phyloP scores from a whole-genome alignment of 163 green algal species.

The Scenedesmus sp. region DNA sequence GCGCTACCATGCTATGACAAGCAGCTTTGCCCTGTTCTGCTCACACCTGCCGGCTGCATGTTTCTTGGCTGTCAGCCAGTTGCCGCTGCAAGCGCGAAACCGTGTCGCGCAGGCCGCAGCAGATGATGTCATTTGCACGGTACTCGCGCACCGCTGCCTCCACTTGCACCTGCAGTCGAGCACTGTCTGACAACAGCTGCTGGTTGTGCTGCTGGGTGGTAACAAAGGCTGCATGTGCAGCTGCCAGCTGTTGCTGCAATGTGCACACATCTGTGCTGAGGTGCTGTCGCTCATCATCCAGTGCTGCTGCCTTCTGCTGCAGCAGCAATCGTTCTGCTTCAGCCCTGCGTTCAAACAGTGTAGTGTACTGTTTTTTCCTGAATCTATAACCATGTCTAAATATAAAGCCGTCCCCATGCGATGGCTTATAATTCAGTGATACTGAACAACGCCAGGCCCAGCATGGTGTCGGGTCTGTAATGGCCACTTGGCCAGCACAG shows the following conservation, averaged over 20 bases:
- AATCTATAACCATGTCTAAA: no score
- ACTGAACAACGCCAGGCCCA: neutral
- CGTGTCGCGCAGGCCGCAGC: slow-evolving; percentile 10
- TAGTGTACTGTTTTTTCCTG: no score
- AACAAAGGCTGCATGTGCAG: neutral
- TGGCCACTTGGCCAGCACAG: neutral
- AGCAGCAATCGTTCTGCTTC: slow-evolving; percentile 40
- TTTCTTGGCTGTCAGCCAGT: slow-evolving; percentile 32
- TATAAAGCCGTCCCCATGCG: neutral
- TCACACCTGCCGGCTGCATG: slow-evolving; percentile 30
- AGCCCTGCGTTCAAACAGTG: no score
- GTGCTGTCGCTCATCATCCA: neutral
- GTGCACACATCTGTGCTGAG: slow-evolving; percentile 1
- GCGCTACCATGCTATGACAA: neutral
- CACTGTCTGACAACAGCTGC: neutral
- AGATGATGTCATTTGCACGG: slow-evolving; percentile 48
- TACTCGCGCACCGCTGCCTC: slow-evolving; percentile 22
- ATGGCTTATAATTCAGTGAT: neutral
- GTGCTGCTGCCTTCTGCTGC: neutral
- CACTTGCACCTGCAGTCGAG: neutral
- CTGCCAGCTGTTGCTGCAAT: slow-evolving; percentile 30
- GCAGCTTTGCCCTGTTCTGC: neutral
- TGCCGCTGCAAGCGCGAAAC: slow-evolving; percentile 9
- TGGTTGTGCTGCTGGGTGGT: neutral
- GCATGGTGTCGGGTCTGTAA: neutral